Percentiles rank a stretch among this genome's conserved stretches.
phyloP scores from a whole-genome alignment of 2,329 filamentous ascomycete species.

The Camillea tinctor region DNA sequence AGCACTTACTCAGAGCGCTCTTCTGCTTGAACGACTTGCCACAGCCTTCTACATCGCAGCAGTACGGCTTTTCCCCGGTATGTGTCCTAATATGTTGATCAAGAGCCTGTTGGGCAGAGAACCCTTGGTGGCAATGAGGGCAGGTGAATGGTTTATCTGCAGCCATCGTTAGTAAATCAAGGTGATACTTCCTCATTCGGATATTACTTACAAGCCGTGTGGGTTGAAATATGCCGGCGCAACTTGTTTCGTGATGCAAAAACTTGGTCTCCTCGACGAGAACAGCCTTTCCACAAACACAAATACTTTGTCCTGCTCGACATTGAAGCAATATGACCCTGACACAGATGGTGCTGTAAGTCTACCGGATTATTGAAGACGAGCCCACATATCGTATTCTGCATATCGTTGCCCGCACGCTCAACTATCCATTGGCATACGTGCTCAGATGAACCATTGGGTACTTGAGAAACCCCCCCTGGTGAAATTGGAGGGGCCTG shows the following conservation, averaged over 20 bases:
- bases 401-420: constrained; percentile 5
- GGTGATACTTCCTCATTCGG: not conserved
- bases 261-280: constrained; percentile 23
- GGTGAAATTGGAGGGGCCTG: not conserved
- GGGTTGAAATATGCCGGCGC: constrained; percentile 32
- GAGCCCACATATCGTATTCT: constrained; percentile 21
- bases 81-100: constrained; percentile 67
- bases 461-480: not conserved
- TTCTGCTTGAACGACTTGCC: constrained; percentile 64
- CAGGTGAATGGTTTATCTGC: constrained; percentile 61
- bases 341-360: constrained; percentile 29
- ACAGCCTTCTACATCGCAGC: constrained; percentile 51
- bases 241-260: constrained; percentile 34
- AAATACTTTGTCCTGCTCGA: constrained; percentile 29
- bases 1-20: constrained; percentile 59
- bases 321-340: constrained; percentile 23
- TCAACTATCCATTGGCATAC: constrained; percentile 27
- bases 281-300: constrained; percentile 32
- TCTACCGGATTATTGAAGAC: constrained; percentile 21
- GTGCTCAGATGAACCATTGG: constrained; percentile 1
- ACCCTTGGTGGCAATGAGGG: constrained; percentile 51
- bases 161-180: constrained; percentile 17
- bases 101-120: constrained; percentile 67
- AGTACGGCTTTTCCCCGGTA: constrained; percentile 62
- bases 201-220: constrained; percentile 30